Evolutionary conservation across 2,329 filamentous ascomycete genomes (phyloP), one percentile per base, ranked within the genome.

Genomic region (Sporothrix humicola): DNA sequence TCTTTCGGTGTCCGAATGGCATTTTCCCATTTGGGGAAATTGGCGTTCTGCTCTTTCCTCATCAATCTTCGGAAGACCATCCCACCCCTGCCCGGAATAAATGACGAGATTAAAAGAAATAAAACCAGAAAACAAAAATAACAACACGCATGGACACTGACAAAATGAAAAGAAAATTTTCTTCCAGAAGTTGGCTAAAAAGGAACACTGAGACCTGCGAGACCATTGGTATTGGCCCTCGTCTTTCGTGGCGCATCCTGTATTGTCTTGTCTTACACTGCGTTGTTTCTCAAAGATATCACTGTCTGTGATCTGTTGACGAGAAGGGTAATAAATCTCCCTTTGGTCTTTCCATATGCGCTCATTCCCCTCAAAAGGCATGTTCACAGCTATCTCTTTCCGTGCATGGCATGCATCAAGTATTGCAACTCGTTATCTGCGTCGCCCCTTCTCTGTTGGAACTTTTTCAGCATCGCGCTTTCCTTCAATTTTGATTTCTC

Each of bases 11-110:
- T 71, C 72, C 66, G 65, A 46, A 76, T 73, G 72, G 75, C 56
- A 76, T 74, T 76, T 76, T 46, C 46, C 75, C 75, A 13, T 46
- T 72, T 74, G 72, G 70, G 72, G 73, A 69, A 69, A 72, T 46
- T 72, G 63, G 63, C 69, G 63, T 56, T 26, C 65, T 61, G 48
- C 68, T 52, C 54, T 48, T 73, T 50, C 68, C 68, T 71, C 69
- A 44, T 58, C 71, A 58, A 58, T 63, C 46, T 61, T 48, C 6
- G 15, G 26, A 23, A 23, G 23, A 15, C 54, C 52, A 13, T 44
- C 31, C 31, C 65, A 23, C 46, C 31, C 56, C 48, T 74, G 65
- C 15, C 52, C 26, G 46, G 58, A 46, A 6, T 56, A 58, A 48
- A 73, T 61, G 54, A 52, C 56, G 56, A 65, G 26, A 63, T 52